Evolutionary conservation across 345 rosid species (phyloP), one percentile per base, ranked within the genome.

Genomic region (Pugionium dolabratum): DNA sequence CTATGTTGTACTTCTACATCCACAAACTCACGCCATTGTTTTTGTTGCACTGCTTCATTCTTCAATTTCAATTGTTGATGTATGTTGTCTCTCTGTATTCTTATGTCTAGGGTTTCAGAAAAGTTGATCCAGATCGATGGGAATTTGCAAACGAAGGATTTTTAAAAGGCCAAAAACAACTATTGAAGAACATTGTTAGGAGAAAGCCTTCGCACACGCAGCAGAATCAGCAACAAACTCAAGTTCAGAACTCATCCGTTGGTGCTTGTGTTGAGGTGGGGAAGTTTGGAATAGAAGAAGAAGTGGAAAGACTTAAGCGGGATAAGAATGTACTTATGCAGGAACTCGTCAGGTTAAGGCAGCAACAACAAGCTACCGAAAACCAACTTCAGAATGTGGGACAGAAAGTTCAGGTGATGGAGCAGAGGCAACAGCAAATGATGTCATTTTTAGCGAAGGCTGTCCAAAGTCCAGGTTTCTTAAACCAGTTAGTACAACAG

Each of bases 301-400:
- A 88, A 80, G 90, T 90, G 47, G 90, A 86, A 79, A 83, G 88
- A 68, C 93, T 90, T 53, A 80, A 90, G 76, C 80, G 92, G 70
- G 95, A 90, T 79, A 88, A 90, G 79, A 90, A 88, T 73, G 89
- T 88, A 45, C 95, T 90, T 32, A 88, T 84, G 97, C 96, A 86
- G 78, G 95, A 90, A 67, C 92, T 90, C 48, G 90, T 90, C 59
- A 78, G 95, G 84, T 73, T 90, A 75, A 88, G 97, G 70, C 95
- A 90, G 67, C 95, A 86, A 64, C 97, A 88, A 67, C 95, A 90
- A 78, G 25, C 84, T 31, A 90, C 95, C 0, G 97, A 90, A 58
- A 55, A 69, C 67, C 90, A 90, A 72, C 72, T 90, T 79, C 88
- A 87, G 66, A 71, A 80, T 18, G 87, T 84, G 60, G 89, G 85